Evolutionary conservation across 192 early-diverging fungal genomes (phyloP), one percentile per base, ranked within the genome.

Genomic region (Linnemannia hyalina): DNA sequence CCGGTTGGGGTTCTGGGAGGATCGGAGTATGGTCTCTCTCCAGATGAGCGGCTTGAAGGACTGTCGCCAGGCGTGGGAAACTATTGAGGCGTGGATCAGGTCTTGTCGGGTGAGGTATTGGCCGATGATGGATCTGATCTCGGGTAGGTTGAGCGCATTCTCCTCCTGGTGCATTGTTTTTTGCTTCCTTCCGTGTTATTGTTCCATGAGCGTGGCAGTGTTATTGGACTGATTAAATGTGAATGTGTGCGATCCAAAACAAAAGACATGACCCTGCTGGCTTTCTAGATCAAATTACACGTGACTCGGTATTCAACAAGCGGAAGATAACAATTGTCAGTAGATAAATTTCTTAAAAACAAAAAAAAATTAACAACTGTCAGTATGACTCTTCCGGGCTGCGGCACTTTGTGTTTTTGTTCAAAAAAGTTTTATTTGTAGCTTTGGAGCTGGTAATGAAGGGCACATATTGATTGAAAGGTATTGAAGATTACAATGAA

Each of bases 21-120:
- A 65, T 26, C 35, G 36, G 40, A 70, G 70, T 29, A 57, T 20
- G 23, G 42, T 76, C 47, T 82, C 55, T 46, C 70, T 68, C 81
- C 81, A 82, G 32, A 82, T 70, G 23, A 82, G 41, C 18, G 75
- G 69, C 0, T 68, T n/a, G 47, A 82, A 82, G 26, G 75, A 69
- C 10, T n/a, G 16, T n/a, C 36, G 74, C 81, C 81, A 82, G 13
- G 75, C 23, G 32, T 73, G 55, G 54, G 54, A 82, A 8, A 82
- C 81, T 20, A 42, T 22, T 29, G 44, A 13, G 32, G 75, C 77
- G 6, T 41, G 46, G 11, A 46, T 36, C 13, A 82, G 38, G 23
- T 82, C 81, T 32, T 57, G 32, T 8, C 68, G 75, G 15, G 55
- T 16, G 44, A 82, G 74, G 29, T 71, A 82, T 32, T 57, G 52